Conservation (phyloP, 306 rosid genomes). For the Casuarina glauca region DNA sequence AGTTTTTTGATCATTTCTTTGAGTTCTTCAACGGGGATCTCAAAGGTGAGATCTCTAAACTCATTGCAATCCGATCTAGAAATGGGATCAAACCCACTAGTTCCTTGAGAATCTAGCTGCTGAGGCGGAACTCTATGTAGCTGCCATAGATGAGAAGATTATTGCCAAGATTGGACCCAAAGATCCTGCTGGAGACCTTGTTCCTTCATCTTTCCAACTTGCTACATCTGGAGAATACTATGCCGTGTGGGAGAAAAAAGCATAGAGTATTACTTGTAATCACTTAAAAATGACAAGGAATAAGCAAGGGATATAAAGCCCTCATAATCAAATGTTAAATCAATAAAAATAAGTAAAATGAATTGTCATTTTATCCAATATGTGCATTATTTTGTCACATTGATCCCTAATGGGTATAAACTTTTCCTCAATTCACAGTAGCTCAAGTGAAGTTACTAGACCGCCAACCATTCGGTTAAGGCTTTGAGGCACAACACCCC, state of each 20-base stretch:
- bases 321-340: neutral
- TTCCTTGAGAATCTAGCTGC: constrained; percentile 35
- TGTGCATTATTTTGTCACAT: neutral
- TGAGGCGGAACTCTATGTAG: constrained; percentile 36
- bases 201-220: constrained; percentile 30
- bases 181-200: constrained; percentile 18
- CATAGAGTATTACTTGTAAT: neutral
- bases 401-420: no score
- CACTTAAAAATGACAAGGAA: neutral
- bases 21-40: constrained; percentile 21
- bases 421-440: no score
- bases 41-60: constrained; percentile 24
- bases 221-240: constrained; percentile 31
- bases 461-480: no score
- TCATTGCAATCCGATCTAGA: constrained; percentile 30
- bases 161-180: constrained; percentile 40
- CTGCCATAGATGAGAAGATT: constrained; percentile 34
- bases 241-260: constrained; percentile 42
- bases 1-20: constrained; percentile 48
- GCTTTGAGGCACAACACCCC: no score
- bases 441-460: no score
- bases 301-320: neutral
- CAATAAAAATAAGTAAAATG: neutral
- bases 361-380: neutral
- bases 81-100: constrained; percentile 34